Base-by-base conservation (phyloP, 805 yeast species). In the Metschnikowia kunwiensis region DNA sequence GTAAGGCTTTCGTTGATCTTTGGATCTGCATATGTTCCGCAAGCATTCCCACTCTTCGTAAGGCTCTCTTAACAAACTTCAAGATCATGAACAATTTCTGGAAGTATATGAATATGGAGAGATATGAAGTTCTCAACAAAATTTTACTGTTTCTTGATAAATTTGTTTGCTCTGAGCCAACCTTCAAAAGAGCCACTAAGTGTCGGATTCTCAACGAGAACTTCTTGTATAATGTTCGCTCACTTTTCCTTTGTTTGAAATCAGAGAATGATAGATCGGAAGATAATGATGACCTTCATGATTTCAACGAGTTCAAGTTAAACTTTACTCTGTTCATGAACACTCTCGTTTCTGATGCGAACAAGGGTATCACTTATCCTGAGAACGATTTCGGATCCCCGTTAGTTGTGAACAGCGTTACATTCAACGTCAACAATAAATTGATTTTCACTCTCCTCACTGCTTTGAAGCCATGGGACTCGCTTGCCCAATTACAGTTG, bases 401-500 rank as follows among this genome's bases (percentile, higher is more conserved):
- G 0, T 53, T 80, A 1, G 53, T 57, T 0, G 62, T 78, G 10
- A 78, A 78, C 46, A 72, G 70, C 31, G 72, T 63, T 39, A 59
- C 63, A 4, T 83, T 80, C 60, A 76, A 65, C 43, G 65, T 83
- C 21, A 74, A 82, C 51, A 88, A 91, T 57, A 81, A 80, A 53
- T 63, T 82, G 19, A 59, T 86, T 4, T 80, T 77, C 49, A 72
- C 80, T 3, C 58, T 86, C 5, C 54, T 88, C 15, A 77, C 78
- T 6, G 63, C 70, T 20, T 65, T 89, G 50, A 86, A 83, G 49
- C 95, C 96, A 1, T 80, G 94, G 86, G 88, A 84, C 44, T 82
- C 84, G 43, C 73, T 71, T 13, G 41, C 61, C 18, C 95, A 87
- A 49, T 62, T 80, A 38, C 72, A 72, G 10, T 66, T 83, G 12